Evolutionary conservation across 371 early-diverging fungal genomes (phyloP).

Genomic region (Mortierella polycephala): DNA sequence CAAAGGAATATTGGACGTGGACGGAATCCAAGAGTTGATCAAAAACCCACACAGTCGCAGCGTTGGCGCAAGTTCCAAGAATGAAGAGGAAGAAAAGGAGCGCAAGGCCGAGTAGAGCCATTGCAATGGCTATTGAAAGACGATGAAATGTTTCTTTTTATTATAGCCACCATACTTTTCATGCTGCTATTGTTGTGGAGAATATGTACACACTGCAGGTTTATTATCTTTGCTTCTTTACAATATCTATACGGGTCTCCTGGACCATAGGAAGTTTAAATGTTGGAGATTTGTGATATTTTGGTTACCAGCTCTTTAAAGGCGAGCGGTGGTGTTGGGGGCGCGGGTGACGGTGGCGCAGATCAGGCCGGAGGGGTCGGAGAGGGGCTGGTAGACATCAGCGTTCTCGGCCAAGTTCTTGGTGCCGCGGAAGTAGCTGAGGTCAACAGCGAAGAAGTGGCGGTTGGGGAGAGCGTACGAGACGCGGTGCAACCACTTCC

Average conservation of each 20-base stretch:
- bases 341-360: slow-evolving; percentile 73
- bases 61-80: slow-evolving; percentile 41
- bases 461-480: slow-evolving; percentile 84
- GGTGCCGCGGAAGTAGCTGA: slow-evolving; percentile 74
- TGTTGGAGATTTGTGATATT: too few relatives aligned
- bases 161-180: neutral
- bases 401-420: slow-evolving; percentile 73
- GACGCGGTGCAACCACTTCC: slow-evolving; percentile 68
- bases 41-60: slow-evolving; percentile 22
- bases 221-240: too few relatives aligned
- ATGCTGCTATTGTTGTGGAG: neutral
- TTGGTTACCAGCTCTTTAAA: slow-evolving; percentile 1
- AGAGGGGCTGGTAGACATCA: slow-evolving; percentile 77
- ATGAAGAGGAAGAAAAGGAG: slow-evolving; percentile 2
- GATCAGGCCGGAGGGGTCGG: slow-evolving; percentile 82
- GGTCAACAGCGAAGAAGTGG: slow-evolving; percentile 80
- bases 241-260: too few relatives aligned
- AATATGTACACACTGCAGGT: too few relatives aligned
- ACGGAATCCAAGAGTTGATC: slow-evolving; percentile 57
- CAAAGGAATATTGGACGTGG: slow-evolving; percentile 63
- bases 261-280: too few relatives aligned
- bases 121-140: neutral
- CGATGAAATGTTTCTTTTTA: neutral
- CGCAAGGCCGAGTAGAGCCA: slow-evolving; percentile 8
- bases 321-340: slow-evolving; percentile 21